These are phyloP conservation scores for Benincasa hispida DNA, from an alignment of 306 rosid species.

Conservation along the genomic window DNA sequence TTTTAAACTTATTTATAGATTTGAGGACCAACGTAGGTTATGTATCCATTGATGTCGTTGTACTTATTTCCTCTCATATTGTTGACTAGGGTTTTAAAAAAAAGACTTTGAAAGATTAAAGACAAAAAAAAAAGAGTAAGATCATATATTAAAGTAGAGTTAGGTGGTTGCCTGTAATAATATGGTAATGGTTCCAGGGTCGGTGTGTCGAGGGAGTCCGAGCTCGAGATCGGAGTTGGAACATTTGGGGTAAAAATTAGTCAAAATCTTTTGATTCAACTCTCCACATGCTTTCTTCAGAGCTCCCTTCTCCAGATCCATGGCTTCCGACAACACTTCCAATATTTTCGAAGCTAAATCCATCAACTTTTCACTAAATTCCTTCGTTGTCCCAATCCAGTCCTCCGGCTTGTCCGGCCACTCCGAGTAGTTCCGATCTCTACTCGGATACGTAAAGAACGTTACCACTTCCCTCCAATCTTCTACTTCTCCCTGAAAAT, in stretches of 20 bases:
- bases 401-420: slow-evolving; percentile 82
- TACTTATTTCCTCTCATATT: no score
- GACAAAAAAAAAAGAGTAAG: no score
- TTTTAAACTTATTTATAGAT: no score
- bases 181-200: slow-evolving; percentile 75
- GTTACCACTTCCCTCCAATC: slow-evolving; percentile 74
- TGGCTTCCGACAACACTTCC: slow-evolving; percentile 63
- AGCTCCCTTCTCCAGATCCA: slow-evolving; percentile 71
- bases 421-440: slow-evolving; percentile 41
- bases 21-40: no score
- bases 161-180: slow-evolving; percentile 28
- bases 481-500: slow-evolving; percentile 50
- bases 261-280: slow-evolving; percentile 69
- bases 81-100: no score
- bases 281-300: slow-evolving; percentile 60
- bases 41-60: no score
- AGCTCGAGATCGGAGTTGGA: slow-evolving; percentile 64
- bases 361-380: slow-evolving; percentile 67
- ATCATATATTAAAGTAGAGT: no score
- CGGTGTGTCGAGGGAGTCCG: slow-evolving; percentile 74
- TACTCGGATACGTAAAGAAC: slow-evolving; percentile 47
- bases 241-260: slow-evolving; percentile 69
- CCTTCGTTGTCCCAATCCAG: slow-evolving; percentile 35
- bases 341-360: slow-evolving; percentile 44
- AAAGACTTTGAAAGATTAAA: no score